phyloP scores from a whole-genome alignment of 148 eudicot species.

The Chenopodium album region DNA sequence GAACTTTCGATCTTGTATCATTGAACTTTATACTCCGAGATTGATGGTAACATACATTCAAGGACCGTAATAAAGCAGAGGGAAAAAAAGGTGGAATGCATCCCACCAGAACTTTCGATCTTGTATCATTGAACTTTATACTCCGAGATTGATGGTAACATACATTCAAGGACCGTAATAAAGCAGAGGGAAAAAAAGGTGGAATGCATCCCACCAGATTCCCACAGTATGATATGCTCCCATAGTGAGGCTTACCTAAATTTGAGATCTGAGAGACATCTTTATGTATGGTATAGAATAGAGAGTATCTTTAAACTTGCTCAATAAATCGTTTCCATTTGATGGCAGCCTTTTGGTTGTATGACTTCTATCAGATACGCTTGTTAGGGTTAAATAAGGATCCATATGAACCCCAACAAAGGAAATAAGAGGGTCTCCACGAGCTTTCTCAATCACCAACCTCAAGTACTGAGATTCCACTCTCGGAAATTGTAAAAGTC shows the following conservation, averaged over 20 bases:
- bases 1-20: no score
- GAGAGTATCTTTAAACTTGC: constrained; percentile 25
- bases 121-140: no score
- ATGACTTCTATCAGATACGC: not conserved
- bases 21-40: not conserved
- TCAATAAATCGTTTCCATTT: constrained; percentile 33
- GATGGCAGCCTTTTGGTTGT: constrained; percentile 7
- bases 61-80: not conserved
- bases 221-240: not conserved
- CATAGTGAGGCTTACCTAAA: not conserved
- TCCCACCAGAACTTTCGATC: not conserved
- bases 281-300: constrained; percentile 2
- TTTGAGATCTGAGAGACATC: constrained; percentile 6
- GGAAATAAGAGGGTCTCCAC: constrained; percentile 65
- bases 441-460: constrained; percentile 50
- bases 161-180: not conserved
- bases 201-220: not conserved
- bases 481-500: constrained; percentile 48
- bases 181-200: not conserved
- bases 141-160: not conserved
- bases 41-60: not conserved
- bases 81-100: not conserved
- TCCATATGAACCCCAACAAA: constrained; percentile 61
- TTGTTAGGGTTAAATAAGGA: constrained; percentile 37
- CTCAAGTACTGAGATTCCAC: constrained; percentile 47